Evolutionary conservation across 345 rosid genomes (phyloP).

Genomic region (Pistacia vera): DNA sequence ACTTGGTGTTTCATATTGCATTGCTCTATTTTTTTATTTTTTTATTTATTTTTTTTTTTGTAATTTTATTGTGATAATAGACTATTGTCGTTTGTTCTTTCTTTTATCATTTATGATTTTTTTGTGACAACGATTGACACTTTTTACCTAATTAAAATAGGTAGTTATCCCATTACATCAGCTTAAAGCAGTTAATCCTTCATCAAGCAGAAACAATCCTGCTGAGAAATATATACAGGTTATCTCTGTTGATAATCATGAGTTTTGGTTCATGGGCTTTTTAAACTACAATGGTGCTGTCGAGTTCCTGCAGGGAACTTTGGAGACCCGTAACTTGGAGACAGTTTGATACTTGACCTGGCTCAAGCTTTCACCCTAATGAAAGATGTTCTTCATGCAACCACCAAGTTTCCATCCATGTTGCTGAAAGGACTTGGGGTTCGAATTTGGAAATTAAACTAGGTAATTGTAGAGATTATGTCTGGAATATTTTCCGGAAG

Average conservation of each 20-base stretch:
- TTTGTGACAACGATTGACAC: background rate
- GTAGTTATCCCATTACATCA: conserved; percentile 67
- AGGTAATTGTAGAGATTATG: conserved; percentile 28
- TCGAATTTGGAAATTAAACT: conserved; percentile 14
- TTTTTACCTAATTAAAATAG: conserved; percentile 38
- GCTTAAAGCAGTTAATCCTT: conserved; percentile 59
- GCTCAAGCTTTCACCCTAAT: background rate
- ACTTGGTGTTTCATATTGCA: background rate
- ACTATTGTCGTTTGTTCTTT: background rate
- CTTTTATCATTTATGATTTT: conserved; percentile 1
- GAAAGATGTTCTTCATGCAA: conserved; percentile 7
- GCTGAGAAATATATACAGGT: conserved; percentile 70
- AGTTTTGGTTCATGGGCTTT: conserved; percentile 78
- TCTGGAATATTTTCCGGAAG: conserved; percentile 11
- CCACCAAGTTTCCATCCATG: background rate
- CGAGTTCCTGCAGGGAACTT: conserved; percentile 41
- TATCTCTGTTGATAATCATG: conserved; percentile 56
- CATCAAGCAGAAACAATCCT: conserved; percentile 45
- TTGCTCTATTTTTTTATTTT: background rate
- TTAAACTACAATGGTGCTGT: conserved; percentile 54
- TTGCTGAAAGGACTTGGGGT: conserved; percentile 10
- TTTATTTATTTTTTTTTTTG: background rate
- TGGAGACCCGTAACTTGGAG: conserved; percentile 32
- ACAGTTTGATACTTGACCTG: conserved; percentile 35
- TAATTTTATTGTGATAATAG: background rate